Conservation (phyloP, 331 rosid genomes). For the Prunus yedoensis region DNA sequence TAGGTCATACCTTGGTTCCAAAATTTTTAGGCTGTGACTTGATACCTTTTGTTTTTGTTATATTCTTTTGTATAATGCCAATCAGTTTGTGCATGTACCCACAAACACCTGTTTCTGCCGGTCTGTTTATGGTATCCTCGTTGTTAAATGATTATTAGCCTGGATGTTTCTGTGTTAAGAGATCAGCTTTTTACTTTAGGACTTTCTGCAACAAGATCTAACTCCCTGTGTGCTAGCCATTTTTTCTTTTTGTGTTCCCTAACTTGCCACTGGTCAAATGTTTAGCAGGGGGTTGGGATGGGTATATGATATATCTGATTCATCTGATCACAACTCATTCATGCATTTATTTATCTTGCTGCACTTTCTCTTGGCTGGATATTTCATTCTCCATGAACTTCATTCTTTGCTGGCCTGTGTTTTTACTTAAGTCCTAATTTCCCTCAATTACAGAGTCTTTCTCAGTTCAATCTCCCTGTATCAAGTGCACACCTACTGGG, state of each 20-base stretch:
- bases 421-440: constrained; percentile 29
- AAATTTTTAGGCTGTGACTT: neutral
- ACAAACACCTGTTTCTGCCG: neutral
- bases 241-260: neutral
- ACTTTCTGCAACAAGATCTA: neutral
- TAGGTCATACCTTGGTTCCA: neutral
- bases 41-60: neutral
- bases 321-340: neutral
- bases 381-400: neutral
- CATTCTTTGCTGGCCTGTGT: neutral
- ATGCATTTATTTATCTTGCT: neutral
- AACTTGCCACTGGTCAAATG: neutral
- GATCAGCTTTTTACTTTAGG: neutral
- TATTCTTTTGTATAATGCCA: neutral
- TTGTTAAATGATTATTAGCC: neutral
- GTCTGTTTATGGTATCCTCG: neutral
- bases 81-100: neutral
- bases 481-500: constrained; percentile 80
- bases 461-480: constrained; percentile 98
- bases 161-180: neutral
- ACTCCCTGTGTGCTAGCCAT: neutral
- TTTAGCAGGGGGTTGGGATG: neutral
- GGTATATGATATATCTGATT: neutral
- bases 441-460: constrained; percentile 64
- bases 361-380: neutral